Base-by-base conservation (phyloP, 495 filamentous ascomycete species). In the Penicillium ochrochloron region DNA sequence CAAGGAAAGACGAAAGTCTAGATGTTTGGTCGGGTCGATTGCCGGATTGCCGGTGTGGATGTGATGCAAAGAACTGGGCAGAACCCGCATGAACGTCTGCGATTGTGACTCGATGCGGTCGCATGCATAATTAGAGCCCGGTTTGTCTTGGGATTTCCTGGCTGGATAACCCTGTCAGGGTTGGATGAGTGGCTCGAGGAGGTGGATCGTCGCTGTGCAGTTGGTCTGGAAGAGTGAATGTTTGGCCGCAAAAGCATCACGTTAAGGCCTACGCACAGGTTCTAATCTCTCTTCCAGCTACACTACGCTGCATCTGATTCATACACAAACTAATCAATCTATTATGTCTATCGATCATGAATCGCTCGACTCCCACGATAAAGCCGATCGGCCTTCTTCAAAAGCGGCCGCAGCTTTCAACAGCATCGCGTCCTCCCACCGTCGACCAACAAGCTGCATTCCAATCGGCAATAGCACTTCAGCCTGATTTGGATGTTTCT, bases 361-460 rank as follows among this genome's bases (percentile, higher is more conserved):
- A 3, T 41, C 14, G 37, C 37, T 41, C 37, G 15, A 15, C 12
- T 17, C 33, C n/a, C n/a, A 11, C 19, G 29, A 44, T 48, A 31
- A 5, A 39, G 21, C 33, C n/a, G 42, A 17, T 27, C 31, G 25
- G 0, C 64, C 64, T 31, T 33, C 48, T 59, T 75, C 70, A 67
- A 70, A 73, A 5, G 66, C 51, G 0, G 70, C 65, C 11, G 70
- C 74, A 12, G 73, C 74, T 41, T 41, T 63, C 50, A 4, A 75
- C 15, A 76, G 14, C 29, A 33, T 57, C 39, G 75, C 68, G 57
- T 86, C 84, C 19, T 78, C 76, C 66, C 76, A 85, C 55, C 79
- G 77, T 25, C 75, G 75, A 6, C 80, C 83, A n/a, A 86, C 76
- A 50, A 87, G 77, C 71, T 87, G 85, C 79, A 86, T 79, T 0